Evolutionary conservation across 2,329 filamentous ascomycete species (phyloP).

Genomic region (Neofusicoccum sp.): DNA sequence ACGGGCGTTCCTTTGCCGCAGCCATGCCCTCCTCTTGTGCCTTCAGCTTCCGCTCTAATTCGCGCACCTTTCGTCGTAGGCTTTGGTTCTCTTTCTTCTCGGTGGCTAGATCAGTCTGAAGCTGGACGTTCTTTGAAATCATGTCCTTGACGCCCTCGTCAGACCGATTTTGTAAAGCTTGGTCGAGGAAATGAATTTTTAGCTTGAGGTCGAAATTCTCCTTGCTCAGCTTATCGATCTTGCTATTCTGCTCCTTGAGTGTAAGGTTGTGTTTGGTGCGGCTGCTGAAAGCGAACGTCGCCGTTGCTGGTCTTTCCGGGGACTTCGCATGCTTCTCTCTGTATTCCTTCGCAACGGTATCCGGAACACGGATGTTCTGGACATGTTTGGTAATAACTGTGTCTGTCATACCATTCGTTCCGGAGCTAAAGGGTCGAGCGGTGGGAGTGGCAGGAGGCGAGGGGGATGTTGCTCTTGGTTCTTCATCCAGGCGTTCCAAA

Average conservation of each 20-base stretch:
- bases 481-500: conserved; percentile 60
- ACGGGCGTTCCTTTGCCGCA: conserved; percentile 35
- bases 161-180: conserved; percentile 86
- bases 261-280: conserved; percentile 60
- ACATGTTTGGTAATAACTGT: conserved; percentile 86
- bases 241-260: conserved; percentile 94
- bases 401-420: conserved; percentile 68
- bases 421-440: conserved; percentile 50
- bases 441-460: conserved; percentile 65
- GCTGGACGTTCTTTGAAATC: conserved; percentile 94
- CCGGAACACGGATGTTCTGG: conserved; percentile 85
- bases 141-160: conserved; percentile 97
- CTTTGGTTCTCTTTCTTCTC: conserved; percentile 88
- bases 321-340: conserved; percentile 67
- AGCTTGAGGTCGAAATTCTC: conserved; percentile 97
- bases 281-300: conserved; percentile 35
- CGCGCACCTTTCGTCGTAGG: conserved; percentile 75
- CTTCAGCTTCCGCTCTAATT: conserved; percentile 76
- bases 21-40: conserved; percentile 54
- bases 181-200: conserved; percentile 95
- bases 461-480: conserved; percentile 46
- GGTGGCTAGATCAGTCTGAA: conserved; percentile 85
- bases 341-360: conserved; percentile 83
- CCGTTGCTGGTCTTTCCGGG: conserved; percentile 48
- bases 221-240: conserved; percentile 92